Percentiles rank a stretch among this genome's conserved stretches.
Evolutionary conservation across 2,329 filamentous ascomycete species (phyloP).

Genomic region (Stagonosporopsis rhizophila): DNA sequence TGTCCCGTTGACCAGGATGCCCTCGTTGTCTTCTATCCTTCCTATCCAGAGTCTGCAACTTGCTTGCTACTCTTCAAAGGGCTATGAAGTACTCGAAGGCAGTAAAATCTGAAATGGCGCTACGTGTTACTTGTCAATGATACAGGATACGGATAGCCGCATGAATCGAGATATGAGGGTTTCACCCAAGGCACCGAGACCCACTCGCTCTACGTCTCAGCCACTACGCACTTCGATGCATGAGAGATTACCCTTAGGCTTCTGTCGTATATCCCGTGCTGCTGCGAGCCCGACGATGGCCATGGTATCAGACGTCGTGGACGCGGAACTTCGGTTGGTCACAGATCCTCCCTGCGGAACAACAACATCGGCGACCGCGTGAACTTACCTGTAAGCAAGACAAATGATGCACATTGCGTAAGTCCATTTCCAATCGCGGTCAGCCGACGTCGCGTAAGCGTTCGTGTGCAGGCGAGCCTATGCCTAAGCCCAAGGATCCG

Average conservation of each 20-base stretch:
- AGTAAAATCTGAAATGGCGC: not conserved
- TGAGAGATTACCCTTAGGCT: not conserved
- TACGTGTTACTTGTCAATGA: not conserved
- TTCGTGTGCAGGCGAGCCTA: slow-evolving; percentile 10
- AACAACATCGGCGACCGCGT: not conserved
- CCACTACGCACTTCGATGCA: not conserved
- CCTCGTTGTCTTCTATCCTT: not conserved
- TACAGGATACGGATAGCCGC: not conserved
- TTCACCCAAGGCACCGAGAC: not conserved
- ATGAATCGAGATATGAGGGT: not conserved
- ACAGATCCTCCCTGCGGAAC: not conserved
- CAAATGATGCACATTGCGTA: not conserved
- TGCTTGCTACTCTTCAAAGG: no score
- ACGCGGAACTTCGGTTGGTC: not conserved
- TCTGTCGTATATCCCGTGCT: not conserved
- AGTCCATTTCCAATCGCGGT: not conserved
- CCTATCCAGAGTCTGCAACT: no score
- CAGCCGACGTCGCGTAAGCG: slow-evolving; percentile 4
- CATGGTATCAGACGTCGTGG: not conserved
- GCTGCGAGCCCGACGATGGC: not conserved
- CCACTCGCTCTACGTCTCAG: not conserved
- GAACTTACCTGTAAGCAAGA: not conserved
- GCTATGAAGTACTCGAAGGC: not conserved
- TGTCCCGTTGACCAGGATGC: not conserved
- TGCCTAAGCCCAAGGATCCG: slow-evolving; percentile 27